Evolutionary conservation across 108 stramenopile genomes (phyloP).

Genomic region (Aurantiochytrium sp.): DNA sequence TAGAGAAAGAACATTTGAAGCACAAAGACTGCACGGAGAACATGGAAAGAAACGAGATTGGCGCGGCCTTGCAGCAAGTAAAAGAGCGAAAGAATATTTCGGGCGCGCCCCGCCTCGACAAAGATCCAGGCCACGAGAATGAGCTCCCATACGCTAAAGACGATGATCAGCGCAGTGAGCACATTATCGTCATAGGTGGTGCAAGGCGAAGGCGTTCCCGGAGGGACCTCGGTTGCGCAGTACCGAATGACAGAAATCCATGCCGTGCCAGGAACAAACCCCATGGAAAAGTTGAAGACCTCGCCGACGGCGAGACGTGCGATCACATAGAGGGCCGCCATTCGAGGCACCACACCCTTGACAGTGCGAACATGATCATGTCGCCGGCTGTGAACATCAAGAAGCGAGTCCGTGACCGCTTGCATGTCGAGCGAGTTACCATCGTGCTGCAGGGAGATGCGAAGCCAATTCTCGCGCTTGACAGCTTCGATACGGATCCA

Average conservation of each 20-base stretch:
- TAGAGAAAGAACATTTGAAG: background rate
- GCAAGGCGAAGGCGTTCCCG: background rate
- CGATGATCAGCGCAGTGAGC: background rate
- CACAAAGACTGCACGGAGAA: background rate
- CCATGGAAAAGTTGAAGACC: background rate
- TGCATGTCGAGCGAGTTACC: background rate
- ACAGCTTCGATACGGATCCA: background rate
- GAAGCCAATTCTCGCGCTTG: background rate
- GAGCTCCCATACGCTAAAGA: background rate
- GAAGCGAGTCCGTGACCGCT: background rate
- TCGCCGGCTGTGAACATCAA: background rate
- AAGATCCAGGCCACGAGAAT: background rate
- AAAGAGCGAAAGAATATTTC: background rate
- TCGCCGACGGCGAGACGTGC: background rate
- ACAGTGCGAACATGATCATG: background rate
- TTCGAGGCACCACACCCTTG: background rate
- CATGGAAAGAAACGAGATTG: background rate
- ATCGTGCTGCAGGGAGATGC: background rate
- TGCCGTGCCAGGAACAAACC: background rate
- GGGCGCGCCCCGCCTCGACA: background rate
- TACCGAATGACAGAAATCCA: background rate
- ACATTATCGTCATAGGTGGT: background rate
- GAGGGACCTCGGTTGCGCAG: background rate
- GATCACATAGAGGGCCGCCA: background rate
- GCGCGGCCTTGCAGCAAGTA: constrained; percentile 4